These are phyloP conservation scores for Acacia crassicarpa DNA, from an alignment of 306 rosid species.

Conservation along the genomic window DNA sequence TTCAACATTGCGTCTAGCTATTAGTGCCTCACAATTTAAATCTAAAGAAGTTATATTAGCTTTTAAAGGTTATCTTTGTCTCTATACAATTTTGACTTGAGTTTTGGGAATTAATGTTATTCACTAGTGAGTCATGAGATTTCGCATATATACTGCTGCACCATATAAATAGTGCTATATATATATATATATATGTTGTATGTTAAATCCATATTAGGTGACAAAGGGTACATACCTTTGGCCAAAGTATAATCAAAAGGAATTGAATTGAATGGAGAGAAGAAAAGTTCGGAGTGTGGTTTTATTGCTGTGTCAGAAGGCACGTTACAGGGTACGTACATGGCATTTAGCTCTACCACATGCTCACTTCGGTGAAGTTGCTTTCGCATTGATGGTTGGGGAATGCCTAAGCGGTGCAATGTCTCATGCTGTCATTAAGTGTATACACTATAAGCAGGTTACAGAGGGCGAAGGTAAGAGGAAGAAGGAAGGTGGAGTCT, in stretches of 20 bases:
- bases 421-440: conserved; percentile 3
- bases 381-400: conserved; percentile 34
- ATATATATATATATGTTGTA: neutral
- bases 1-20: too few relatives aligned
- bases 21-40: too few relatives aligned
- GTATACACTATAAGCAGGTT: neutral
- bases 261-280: conserved; percentile 24
- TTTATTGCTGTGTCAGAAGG: conserved; percentile 36
- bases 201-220: neutral
- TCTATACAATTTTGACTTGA: neutral
- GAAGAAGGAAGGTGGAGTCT: neutral
- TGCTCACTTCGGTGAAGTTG: conserved; percentile 28
- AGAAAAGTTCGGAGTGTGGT: conserved; percentile 28
- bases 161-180: neutral
- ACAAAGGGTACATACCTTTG: neutral
- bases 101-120: neutral
- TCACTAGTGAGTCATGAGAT: neutral
- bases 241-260: too few relatives aligned
- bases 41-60: too few relatives aligned
- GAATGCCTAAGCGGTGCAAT: neutral
- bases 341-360: conserved; percentile 31
- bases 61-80: too few relatives aligned
- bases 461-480: neutral
- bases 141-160: neutral
- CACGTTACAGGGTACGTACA: neutral